Evolutionary conservation across 306 rosid species (phyloP).

Genomic region (Mimosa pudica): DNA sequence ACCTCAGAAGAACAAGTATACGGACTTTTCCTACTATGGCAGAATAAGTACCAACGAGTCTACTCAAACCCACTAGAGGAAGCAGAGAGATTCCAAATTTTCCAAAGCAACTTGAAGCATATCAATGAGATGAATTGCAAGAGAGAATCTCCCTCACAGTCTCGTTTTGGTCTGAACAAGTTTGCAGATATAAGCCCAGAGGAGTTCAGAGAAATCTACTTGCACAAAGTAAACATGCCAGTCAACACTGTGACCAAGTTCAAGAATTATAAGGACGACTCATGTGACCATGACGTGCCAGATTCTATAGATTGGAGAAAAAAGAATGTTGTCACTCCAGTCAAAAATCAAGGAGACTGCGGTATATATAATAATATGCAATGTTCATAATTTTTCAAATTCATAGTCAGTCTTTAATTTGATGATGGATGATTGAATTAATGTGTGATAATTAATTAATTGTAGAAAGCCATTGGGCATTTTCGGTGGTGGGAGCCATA

Average conservation of each 20-base stretch:
- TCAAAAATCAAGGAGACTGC: slow-evolving; percentile 61
- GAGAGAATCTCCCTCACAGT: slow-evolving; percentile 32
- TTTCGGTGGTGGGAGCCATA: slow-evolving; percentile 60
- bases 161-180: slow-evolving; percentile 51
- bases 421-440: neutral
- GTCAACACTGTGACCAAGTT: neutral
- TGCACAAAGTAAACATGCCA: neutral
- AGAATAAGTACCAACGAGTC: slow-evolving; percentile 47
- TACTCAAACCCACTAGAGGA: slow-evolving; percentile 52
- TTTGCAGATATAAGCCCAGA: slow-evolving; percentile 45
- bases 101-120: slow-evolving; percentile 53
- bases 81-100: slow-evolving; percentile 42
- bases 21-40: slow-evolving; percentile 59
- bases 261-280: neutral
- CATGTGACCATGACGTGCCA: slow-evolving; percentile 45
- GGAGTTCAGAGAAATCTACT: slow-evolving; percentile 45
- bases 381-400: too few species aligned
- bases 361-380: slow-evolving; percentile 29
- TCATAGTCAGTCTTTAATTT: neutral
- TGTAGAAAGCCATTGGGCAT: slow-evolving; percentile 76
- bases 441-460: neutral
- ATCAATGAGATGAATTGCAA: slow-evolving; percentile 52
- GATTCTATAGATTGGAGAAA: slow-evolving; percentile 63
- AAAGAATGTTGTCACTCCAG: slow-evolving; percentile 53
- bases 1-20: slow-evolving; percentile 47